A percentile compares a stretch with the other conserved stretches of the same genome.
These are phyloP conservation scores for Xylariaceae sp. DNA, from an alignment of 2,329 filamentous ascomycete species.

Conservation along the genomic window DNA sequence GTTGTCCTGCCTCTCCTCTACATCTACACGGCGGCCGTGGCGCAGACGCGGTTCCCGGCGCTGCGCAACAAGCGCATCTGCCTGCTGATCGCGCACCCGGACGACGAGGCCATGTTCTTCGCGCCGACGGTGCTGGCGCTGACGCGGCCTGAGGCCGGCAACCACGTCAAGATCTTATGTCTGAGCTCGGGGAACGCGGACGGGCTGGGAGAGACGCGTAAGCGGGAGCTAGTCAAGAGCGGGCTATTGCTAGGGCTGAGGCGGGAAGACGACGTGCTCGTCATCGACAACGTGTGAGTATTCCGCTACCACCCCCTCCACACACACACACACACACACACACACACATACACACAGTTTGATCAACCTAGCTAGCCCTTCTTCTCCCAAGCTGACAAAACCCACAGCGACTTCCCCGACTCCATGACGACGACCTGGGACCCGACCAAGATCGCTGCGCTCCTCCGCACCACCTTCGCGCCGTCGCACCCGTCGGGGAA, in stretches of 20 bases:
- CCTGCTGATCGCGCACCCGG: slow-evolving; percentile 92
- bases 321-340: too few relatives aligned
- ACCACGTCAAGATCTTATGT: slow-evolving; percentile 93
- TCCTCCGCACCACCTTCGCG: slow-evolving; percentile 75
- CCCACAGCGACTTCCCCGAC: slow-evolving; percentile 73
- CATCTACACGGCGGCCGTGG: slow-evolving; percentile 52
- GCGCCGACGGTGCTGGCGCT: slow-evolving; percentile 85
- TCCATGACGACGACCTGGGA: slow-evolving; percentile 85
- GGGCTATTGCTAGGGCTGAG: slow-evolving; percentile 76
- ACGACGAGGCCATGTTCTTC: slow-evolving; percentile 99
- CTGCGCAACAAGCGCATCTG: slow-evolving; percentile 84
- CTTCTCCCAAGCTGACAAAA: background rate
- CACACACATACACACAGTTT: too few relatives aligned
- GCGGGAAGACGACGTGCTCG: slow-evolving; percentile 76
- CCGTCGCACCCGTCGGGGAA: slow-evolving; percentile 61
- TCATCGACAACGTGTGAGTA: slow-evolving; percentile 75
- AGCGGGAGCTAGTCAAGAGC: slow-evolving; percentile 81
- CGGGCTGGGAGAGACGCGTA: slow-evolving; percentile 80
- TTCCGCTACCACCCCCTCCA: too few relatives aligned
- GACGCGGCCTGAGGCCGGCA: slow-evolving; percentile 75
- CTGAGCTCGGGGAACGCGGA: slow-evolving; percentile 87
- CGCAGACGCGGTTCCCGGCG: slow-evolving; percentile 60
- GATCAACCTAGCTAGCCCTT: too few relatives aligned
- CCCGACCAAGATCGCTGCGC: slow-evolving; percentile 65
- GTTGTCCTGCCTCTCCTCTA: slow-evolving; percentile 53